Evolutionary conservation across 2,329 filamentous ascomycete species (phyloP).

Genomic region (Biscogniauxia sp.): DNA sequence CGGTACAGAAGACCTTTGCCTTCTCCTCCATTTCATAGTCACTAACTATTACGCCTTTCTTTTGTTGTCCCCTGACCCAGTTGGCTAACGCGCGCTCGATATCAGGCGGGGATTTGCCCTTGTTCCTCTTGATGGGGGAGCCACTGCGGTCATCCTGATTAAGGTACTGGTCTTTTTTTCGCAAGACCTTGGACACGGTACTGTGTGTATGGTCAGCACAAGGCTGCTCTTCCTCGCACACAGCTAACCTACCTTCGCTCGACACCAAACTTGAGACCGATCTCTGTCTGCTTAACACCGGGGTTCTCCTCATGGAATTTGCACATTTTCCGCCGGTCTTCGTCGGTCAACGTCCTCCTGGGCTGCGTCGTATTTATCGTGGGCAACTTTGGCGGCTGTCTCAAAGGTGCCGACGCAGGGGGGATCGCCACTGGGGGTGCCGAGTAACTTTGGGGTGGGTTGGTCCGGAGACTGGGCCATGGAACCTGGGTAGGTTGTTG

Average conservation of each 20-base stretch:
- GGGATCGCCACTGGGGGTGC: slow-evolving; percentile 59
- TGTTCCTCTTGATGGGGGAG: slow-evolving; percentile 77
- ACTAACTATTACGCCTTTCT: slow-evolving; percentile 69
- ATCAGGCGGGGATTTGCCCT: slow-evolving; percentile 78
- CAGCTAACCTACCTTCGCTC: slow-evolving; percentile 77
- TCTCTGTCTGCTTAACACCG: slow-evolving; percentile 90
- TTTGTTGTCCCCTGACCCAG: slow-evolving; percentile 80
- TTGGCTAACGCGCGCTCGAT: slow-evolving; percentile 88
- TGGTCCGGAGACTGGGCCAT: slow-evolving; percentile 82
- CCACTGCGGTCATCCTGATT: slow-evolving; percentile 74
- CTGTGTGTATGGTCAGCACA: slow-evolving; percentile 49
- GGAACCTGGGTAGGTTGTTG: slow-evolving; percentile 43
- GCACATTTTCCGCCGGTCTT: slow-evolving; percentile 90
- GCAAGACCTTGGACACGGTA: slow-evolving; percentile 96
- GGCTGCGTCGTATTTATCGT: slow-evolving; percentile 61
- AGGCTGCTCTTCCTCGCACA: slow-evolving; percentile 8
- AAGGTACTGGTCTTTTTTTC: slow-evolving; percentile 92
- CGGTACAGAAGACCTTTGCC: slow-evolving; percentile 74
- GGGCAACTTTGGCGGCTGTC: slow-evolving; percentile 50
- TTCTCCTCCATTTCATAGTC: slow-evolving; percentile 85
- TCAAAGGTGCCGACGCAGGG: slow-evolving; percentile 50
- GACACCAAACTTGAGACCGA: slow-evolving; percentile 91
- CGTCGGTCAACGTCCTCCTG: slow-evolving; percentile 84
- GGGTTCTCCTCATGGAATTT: slow-evolving; percentile 89
- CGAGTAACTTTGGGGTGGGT: slow-evolving; percentile 60